Base-by-base conservation (phyloP, 2,329 filamentous ascomycete species). In the Teratosphaeria destructans region DNA sequence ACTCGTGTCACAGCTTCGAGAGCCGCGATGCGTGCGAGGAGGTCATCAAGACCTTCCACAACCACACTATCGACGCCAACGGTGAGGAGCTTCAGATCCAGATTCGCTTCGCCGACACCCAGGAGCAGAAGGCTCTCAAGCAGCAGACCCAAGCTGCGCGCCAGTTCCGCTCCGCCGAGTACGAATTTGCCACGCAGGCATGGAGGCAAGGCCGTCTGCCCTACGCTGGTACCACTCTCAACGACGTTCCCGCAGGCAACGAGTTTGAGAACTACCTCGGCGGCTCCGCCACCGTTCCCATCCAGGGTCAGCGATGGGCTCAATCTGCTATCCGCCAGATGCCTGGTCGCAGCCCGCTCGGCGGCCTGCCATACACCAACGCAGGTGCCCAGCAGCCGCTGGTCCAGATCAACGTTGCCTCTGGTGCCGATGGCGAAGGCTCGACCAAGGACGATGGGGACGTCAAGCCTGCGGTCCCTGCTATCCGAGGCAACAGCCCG, bases 51-150 rank as follows among this genome's bases (percentile, higher is more conserved):
- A 85, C 88, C 64, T 99, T 89, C 76, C 92, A 95, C 75, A 93
- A 94, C 64, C 76, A 75, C 56, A 75, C 76, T 35, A 76, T 80
- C 63, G 71, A 74, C 37, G 79, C 86, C 66, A 78, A 83, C 34
- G 82, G 89, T 65, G 89, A 89, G 49, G 90, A 95, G 69, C 85
- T 87, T 32, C 84, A 94, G 65, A 86, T 92, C 64, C 92, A 96
- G 76, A 91, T 99, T 67, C 92, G 94, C 65, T 99, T 95, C 73
- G 93, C 95, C 63, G 94, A 99, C 71, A 99, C 94, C 43, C 90
- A 94, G 59, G 89, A 93, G 63, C 94, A 99, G 76, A 99, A 99
- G 79, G 85, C 94, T 72, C 82, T 99, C 67, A 99, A 99, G 82
- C 88, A 94, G 64, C 88, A 96, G 72, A 97, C 93, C 52, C 91